A percentile compares a stretch with the other conserved stretches of the same genome.
Evolutionary conservation across 345 rosid species (phyloP).

Genomic region (Citrus reticulata): DNA sequence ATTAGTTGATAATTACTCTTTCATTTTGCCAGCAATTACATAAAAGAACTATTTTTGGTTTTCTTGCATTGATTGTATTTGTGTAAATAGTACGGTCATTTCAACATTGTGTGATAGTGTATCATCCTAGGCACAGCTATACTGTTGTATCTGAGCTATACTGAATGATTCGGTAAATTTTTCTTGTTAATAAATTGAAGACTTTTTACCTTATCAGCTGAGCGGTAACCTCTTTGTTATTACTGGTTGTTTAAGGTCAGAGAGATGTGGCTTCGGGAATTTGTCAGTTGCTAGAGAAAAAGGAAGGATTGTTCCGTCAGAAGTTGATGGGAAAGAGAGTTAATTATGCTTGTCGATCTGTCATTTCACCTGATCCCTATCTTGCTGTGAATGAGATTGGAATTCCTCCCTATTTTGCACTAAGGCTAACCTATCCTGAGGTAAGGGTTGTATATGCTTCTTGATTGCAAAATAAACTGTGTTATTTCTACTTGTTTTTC

Average conservation of each 20-base stretch:
- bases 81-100: background rate
- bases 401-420: constrained; percentile 88
- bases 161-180: background rate
- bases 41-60: background rate
- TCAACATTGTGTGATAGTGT: background rate
- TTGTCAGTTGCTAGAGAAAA: constrained; percentile 91
- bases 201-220: constrained; percentile 2
- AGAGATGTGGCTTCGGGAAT: constrained; percentile 65
- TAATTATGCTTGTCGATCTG: constrained; percentile 95
- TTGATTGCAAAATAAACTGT: background rate
- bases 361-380: constrained; percentile 98
- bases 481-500: background rate
- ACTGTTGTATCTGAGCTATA: background rate
- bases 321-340: constrained; percentile 99
- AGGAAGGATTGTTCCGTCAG: constrained; percentile 95
- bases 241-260: constrained; percentile 51
- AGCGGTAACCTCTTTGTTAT: constrained; percentile 1
- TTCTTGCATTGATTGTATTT: background rate
- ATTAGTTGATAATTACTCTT: no score
- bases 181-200: background rate
- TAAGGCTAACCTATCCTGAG: constrained; percentile 92
- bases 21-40: background rate
- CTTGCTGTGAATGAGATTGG: constrained; percentile 97
- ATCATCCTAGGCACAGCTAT: background rate
- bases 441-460: constrained; percentile 28